phyloP scores from a whole-genome alignment of 228 moss, liverwort and hornwort genomes.

The Sphagnum magellanicum region DNA sequence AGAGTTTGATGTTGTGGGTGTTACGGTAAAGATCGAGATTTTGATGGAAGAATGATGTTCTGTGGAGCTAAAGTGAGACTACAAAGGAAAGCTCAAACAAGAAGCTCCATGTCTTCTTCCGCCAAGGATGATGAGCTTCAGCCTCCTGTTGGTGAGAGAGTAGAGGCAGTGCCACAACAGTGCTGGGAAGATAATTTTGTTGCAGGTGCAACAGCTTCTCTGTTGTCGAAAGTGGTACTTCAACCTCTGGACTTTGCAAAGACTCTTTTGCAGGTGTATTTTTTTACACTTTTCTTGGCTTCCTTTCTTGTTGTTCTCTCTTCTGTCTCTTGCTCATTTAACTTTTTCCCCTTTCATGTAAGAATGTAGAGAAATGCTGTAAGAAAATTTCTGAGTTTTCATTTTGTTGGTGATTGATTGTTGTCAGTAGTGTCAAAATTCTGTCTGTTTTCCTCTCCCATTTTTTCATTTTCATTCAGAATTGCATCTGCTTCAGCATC shows the following conservation, averaged over 20 bases:
- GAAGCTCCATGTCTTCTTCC: too few species aligned
- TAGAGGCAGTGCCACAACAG: background rate
- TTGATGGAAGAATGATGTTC: too few species aligned
- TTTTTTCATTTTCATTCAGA: background rate
- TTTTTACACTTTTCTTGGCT: background rate
- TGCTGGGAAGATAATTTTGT: constrained; percentile 43
- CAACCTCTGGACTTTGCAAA: constrained; percentile 52
- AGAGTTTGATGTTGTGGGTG: too few species aligned
- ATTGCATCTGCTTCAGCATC: too few species aligned
- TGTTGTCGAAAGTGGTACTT: constrained; percentile 42
- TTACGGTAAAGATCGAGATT: too few species aligned
- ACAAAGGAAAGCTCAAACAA: too few species aligned
- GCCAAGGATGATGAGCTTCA: too few species aligned
- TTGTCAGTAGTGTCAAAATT: background rate
- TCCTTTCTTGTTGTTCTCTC: background rate
- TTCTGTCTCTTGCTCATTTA: background rate
- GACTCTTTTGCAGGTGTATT: constrained; percentile 37
- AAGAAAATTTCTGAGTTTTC: background rate
- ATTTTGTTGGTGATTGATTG: background rate
- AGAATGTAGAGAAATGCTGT: background rate
- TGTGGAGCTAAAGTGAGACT: too few species aligned
- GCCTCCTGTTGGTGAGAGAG: background rate
- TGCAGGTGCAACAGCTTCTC: constrained; percentile 46
- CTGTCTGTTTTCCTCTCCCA: background rate
- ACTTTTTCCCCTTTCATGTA: background rate